Evolutionary conservation across 495 filamentous ascomycete genomes (phyloP), one percentile per base, ranked within the genome.

Genomic region (Tuber calosporum): DNA sequence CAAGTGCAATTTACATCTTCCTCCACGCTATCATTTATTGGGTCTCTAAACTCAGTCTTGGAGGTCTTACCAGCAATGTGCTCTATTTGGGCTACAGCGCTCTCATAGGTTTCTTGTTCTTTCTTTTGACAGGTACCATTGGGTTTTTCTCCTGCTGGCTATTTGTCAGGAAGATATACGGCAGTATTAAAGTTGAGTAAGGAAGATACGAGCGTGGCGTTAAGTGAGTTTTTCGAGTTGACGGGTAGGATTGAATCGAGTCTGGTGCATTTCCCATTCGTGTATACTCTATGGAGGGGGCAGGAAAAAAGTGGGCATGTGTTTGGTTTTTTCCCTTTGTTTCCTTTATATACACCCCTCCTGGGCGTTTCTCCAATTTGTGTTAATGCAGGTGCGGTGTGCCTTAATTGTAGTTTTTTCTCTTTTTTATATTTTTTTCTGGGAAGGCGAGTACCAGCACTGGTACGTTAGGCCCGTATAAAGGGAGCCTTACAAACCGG

Each of bases 51-150:
- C 84, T 98, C 62, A 92, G 90, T 77, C 89, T 99, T 74, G 89
- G 91, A 70, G 92, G 93, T 17, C 84, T 96, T 73, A 91, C 93
- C 17, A 91, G 92, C 39, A 93, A 91, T 26, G 91, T 97, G 58
- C 84, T 99, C 73, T 99, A 98, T 82, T 87, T 98, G 75, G 94
- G 95, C 1, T 99, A 99, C 84, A 95, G 91, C 79, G 86, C 89
- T 40, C 84, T 99, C 79, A 89, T 98, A 73, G 92, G 91, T 67
- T 93, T 96, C 79, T 83, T 97, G 75, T 93, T 97, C 75, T 97
- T 96, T 75, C 91, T 99, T 73, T 82, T 99, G 74, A 97, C 93
- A 53, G 95, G 95, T 95, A 91, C 94, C 0, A 97, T 99, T 81
- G 95, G 95, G 69, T 97, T 94, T 86, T 94, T 97, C 76, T 88